Evolutionary conservation across 2,329 filamentous ascomycete genomes (phyloP).

Genomic region (Claviceps capensis): DNA sequence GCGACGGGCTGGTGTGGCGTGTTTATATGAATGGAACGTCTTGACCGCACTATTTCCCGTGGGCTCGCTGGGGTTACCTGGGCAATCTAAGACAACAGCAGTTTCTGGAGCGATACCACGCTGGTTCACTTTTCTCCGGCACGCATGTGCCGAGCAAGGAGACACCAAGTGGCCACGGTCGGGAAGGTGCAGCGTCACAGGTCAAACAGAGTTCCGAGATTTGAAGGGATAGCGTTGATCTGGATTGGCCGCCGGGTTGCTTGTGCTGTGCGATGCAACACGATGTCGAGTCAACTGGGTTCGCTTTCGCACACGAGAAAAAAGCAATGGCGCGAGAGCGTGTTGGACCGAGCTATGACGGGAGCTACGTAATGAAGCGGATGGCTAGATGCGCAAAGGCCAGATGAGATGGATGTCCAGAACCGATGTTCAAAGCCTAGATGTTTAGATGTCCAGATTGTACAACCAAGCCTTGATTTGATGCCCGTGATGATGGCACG

Average conservation of each 20-base stretch:
- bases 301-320: neutral
- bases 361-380: neutral
- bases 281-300: neutral
- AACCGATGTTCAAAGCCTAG: neutral
- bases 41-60: neutral
- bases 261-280: conserved; percentile 1
- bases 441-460: neutral
- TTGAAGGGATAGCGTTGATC: neutral
- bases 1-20: neutral
- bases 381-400: neutral
- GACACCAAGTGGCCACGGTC: conserved; percentile 3
- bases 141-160: conserved; percentile 6
- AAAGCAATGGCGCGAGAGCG: neutral
- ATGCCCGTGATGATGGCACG: no score
- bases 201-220: neutral
- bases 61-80: neutral
- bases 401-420: no score
- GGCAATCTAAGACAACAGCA: conserved; percentile 5
- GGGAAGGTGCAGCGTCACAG: conserved; percentile 5
- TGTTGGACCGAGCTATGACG: neutral
- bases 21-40: neutral
- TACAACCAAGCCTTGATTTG: no score
- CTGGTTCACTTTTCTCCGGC: conserved; percentile 4
- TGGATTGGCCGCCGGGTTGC: conserved; percentile 2
- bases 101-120: conserved; percentile 4